Evolutionary conservation across 768 basidiomycete species (phyloP).

Genomic region (Phanerochaete carnosa): DNA sequence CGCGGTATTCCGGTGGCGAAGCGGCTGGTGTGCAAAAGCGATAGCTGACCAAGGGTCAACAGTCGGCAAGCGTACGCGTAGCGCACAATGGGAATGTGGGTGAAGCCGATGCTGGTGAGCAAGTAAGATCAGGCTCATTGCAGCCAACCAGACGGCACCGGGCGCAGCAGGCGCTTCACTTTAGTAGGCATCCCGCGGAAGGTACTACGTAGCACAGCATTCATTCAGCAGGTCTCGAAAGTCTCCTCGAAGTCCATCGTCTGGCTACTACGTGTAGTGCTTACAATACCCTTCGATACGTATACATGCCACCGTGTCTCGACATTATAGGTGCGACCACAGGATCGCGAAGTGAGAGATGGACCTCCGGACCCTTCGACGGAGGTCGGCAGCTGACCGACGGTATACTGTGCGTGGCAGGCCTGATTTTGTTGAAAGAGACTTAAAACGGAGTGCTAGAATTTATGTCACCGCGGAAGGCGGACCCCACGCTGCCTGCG

Average conservation of each 20-base stretch:
- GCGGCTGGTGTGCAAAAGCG: constrained; percentile 70
- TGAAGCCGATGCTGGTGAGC: neutral
- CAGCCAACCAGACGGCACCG: neutral
- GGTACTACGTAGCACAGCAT: neutral
- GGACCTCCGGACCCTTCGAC: too few relatives aligned
- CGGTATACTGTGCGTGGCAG: too few relatives aligned
- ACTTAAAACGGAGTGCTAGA: too few relatives aligned
- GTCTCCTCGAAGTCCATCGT: too few relatives aligned
- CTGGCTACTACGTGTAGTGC: too few relatives aligned
- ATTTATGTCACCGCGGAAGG: neutral
- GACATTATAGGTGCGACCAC: too few relatives aligned
- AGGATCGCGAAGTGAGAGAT: too few relatives aligned
- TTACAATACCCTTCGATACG: too few relatives aligned
- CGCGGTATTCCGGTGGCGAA: constrained; percentile 71
- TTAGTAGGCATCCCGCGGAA: neutral
- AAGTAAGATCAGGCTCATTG: neutral
- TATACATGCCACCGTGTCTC: too few relatives aligned
- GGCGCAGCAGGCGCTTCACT: neutral
- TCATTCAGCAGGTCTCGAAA: neutral
- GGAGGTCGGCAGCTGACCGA: too few relatives aligned
- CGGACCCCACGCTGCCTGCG: constrained; percentile 23
- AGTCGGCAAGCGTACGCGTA: neutral
- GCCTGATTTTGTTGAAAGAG: too few relatives aligned
- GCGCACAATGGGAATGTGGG: neutral
- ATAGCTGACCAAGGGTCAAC: too few relatives aligned